Conservation (phyloP, 805 yeast species). For the Grigorovia yakushimaensis region DNA sequence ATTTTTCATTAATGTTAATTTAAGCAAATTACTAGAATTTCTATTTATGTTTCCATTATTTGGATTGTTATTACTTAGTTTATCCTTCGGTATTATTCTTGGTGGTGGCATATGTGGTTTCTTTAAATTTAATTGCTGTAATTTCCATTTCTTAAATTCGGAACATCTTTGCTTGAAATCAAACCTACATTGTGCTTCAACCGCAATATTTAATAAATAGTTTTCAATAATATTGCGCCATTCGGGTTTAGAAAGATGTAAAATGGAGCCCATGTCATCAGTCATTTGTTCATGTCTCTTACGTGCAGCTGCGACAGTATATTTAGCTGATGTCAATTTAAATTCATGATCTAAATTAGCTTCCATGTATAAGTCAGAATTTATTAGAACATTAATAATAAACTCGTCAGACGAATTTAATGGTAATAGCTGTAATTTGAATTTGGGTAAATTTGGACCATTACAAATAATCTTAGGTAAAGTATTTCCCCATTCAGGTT, state of each 20-base stretch:
- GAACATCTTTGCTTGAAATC: conserved; percentile 50
- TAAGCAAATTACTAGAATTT: conserved; percentile 13
- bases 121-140: conserved; percentile 6
- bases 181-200: conserved; percentile 59
- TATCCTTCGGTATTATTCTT: conserved; percentile 16
- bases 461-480: conserved; percentile 34
- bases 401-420: conserved; percentile 39
- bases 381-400: conserved; percentile 40
- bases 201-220: conserved; percentile 51
- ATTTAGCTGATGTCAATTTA: conserved; percentile 50
- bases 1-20: conserved; percentile 28
- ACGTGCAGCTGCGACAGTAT: conserved; percentile 51
- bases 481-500: conserved; percentile 47
- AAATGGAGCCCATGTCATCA: conserved; percentile 5
- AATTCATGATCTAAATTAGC: conserved; percentile 46
- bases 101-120: conserved; percentile 30
- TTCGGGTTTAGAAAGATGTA: conserved; percentile 7
- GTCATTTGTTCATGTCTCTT: conserved; percentile 34
- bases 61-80: neutral
- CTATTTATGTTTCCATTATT: neutral
- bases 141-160: conserved; percentile 36
- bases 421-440: conserved; percentile 36
- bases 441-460: conserved; percentile 26
- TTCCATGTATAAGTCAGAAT: conserved; percentile 58
- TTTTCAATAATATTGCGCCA: conserved; percentile 44